Evolutionary conservation across 306 rosid species (phyloP), one percentile per base, ranked within the genome.

Genomic region (Senna siamea): DNA sequence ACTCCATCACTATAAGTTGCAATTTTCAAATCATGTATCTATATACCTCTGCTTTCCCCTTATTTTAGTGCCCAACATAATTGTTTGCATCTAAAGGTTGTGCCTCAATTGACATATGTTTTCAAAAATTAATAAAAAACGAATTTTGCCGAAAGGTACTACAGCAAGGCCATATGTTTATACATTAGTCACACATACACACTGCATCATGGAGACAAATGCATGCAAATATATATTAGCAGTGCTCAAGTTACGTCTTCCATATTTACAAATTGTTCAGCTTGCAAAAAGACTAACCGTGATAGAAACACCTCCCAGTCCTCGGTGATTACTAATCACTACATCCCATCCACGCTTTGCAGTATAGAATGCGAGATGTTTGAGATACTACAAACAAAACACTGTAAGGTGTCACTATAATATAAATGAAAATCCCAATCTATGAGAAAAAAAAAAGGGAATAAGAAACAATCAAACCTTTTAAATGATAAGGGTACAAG

Each of bases 251-350:
- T 59, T 65, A 44, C 66, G 44, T 19, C 58, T 66, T 72, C 46
- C 77, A 70, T 72, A 66, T 10, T 26, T 53, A 37, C 77, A 70
- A 76, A 66, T 10, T 19, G 34, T 30, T 56, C 70, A 78, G 57
- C 52, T 54, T 38, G 67, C 60, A 64, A 50, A 76, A 78, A 74
- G 57, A 74, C 99, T 88, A 78, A 94, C 99, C 63, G 99, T 94
- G 63, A 94, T 79, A 63, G 99, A 85, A 81, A 94, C 89, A 67
- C 97, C 99, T 52, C 99, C 99, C 72, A 92, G 68, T 43, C 99
- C 99, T 76, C 99, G 85, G 83, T 92, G 99, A 78, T 94, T 94
- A 85, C 90, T 76, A 61, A 94, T 74, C 58, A 92, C 92, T 53
- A 88, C 88, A 61, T 90, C 80, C 99, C 99, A 94, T 66, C 99